Evolutionary conservation across 1,284 basidiomycete species (phyloP), one percentile per base, ranked within the genome.

Genomic region (Neonothopanus nambi): DNA sequence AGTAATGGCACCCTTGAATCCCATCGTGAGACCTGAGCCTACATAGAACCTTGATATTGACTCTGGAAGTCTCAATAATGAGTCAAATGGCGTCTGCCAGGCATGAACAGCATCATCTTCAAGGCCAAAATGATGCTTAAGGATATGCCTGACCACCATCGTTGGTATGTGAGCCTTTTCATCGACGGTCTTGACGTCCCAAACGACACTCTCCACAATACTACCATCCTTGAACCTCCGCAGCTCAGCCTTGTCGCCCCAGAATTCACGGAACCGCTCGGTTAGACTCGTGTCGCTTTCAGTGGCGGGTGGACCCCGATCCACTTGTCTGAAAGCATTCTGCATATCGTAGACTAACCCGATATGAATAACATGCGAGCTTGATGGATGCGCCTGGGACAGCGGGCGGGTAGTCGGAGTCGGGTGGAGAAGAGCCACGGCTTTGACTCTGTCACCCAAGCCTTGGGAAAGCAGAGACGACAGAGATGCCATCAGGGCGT

Each of bases 151-250:
- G 12, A 94, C 80, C 59, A 98, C 84, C 65, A 82, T 79, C 7
- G 78, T 73, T 0, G 95, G 93, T 37, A 99, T 87, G 48, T 87
- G 81, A 2, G 84, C 78, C 7, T 91, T 86, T 58, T 95, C 92
- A 57, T 93, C 91, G 0, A 78, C 76, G 5, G 77, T 84, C 57
- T 78, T 79, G 13, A 88, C 81, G 6, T 89, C 82, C 97, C 97
- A 99, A 0, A 98, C 94, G 12, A 99, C 93, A 65, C 91, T 94
- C 69, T 98, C 93, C 6, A 84, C 69, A 58, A 99, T 98, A 5
- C 89, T 81, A 0, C 96, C 96, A 64, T 99, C 95, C 68, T 98
- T 95, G 79, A 99, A 99, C 17, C 96, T 84, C n/a, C 97, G 83
- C 18, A 98, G 75, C 67, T 99, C 96, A 0, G 95, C 87, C 66